These are phyloP conservation scores for Irpex sp. DNA, from an alignment of 1,284 basidiomycete genomes.

Conservation along the genomic window DNA sequence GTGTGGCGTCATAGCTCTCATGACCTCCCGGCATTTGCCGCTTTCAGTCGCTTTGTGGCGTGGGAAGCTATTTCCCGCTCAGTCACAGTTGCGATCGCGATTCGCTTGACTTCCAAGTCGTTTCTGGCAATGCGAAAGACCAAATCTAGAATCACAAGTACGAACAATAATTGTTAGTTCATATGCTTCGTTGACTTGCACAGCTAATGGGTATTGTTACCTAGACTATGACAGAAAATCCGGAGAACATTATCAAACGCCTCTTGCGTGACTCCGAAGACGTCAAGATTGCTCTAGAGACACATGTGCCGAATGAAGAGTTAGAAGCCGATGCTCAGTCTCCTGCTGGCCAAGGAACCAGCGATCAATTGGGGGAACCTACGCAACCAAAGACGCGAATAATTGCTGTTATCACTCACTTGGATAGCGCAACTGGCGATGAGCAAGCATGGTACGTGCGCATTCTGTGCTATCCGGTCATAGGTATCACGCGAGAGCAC, in stretches of 20 bases:
- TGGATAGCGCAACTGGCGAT: constrained; percentile 22
- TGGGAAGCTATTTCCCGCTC: neutral
- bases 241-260: neutral
- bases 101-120: neutral
- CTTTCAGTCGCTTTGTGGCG: neutral
- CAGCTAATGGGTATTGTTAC: neutral
- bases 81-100: neutral
- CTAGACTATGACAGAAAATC: constrained; percentile 5
- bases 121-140: no score
- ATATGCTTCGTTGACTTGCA: no score
- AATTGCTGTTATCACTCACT: constrained; percentile 33
- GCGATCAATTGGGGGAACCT: neutral
- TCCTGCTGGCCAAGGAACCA: neutral
- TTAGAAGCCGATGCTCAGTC: neutral
- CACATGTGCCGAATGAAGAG: neutral
- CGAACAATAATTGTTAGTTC: no score
- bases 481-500: neutral
- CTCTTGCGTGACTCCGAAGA: constrained; percentile 14
- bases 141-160: no score
- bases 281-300: constrained; percentile 10
- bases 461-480: neutral
- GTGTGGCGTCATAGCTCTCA: neutral
- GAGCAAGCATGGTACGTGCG: constrained; percentile 37
- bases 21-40: neutral
- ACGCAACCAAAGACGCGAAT: constrained; percentile 16